Base-by-base conservation (phyloP, 768 basidiomycete species). In the Mycena belliarum region DNA sequence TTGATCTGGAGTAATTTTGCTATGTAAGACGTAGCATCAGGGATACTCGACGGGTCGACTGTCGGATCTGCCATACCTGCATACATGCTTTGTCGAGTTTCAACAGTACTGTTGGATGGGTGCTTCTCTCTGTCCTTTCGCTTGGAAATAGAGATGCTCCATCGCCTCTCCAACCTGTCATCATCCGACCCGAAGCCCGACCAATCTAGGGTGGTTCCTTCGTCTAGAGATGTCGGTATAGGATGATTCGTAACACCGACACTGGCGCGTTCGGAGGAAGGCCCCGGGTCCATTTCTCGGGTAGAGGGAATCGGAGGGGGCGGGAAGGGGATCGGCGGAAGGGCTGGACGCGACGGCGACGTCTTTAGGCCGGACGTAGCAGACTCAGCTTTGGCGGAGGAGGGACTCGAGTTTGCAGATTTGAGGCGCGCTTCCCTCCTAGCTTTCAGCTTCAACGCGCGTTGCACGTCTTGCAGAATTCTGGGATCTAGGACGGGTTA, bases 391-490 rank as follows among this genome's bases (percentile, higher is more conserved):
- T 74, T 48, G 55, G 57, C 41, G 49, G 60, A 59, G 2, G 66
- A 68, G 52, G 64, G 63, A 29, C 66, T 57, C 16, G 63, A 56
- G 43, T 67, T 57, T 20, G 59, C 52, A 8, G 74, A 65, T 58
- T 72, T 73, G 28, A 82, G 67, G 40, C 89, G 84, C 49, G 88
- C 88, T 64, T 91, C 89, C 25, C 89, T 82, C 46, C 86, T 80
- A 25, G 88, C 86, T 70, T 91, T 91, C 49, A 89, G 72, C 55
- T 82, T 84, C 28, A 93, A 67, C 6, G 88, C 90, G 51, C 84
- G 83, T 63, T 91, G 88, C 7, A 93, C 88, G 60, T 92, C 91
- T 68, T 88, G 89, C 51, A 92, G 69, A 60, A 93, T 87, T 63
- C 79, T 80, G n/a, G 90, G 88, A 73, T 93, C 90, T 93, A 41